These are phyloP conservation scores for Podila verticillata DNA, from an alignment of 192 early-diverging fungal species.

Conservation along the genomic window DNA sequence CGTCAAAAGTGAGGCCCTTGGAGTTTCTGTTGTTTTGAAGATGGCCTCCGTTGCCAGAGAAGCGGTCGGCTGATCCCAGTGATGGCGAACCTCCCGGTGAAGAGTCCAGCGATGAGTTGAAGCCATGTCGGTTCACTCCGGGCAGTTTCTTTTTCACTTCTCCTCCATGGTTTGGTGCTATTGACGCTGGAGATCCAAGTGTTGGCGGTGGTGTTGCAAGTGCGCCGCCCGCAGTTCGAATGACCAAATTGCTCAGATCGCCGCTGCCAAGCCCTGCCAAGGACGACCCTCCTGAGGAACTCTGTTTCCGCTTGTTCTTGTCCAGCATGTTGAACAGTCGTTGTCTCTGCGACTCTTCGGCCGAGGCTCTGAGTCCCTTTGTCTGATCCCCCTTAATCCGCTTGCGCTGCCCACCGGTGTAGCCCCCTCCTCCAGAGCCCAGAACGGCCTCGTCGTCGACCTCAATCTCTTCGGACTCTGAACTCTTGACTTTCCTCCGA, in stretches of 20 bases:
- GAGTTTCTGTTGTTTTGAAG: slow-evolving; percentile 14
- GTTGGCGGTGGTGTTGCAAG: neutral
- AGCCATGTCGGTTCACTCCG: slow-evolving; percentile 19
- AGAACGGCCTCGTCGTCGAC: slow-evolving; percentile 43
- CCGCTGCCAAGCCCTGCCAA: slow-evolving; percentile 4
- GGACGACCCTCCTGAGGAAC: neutral
- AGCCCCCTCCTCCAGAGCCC: slow-evolving; percentile 11
- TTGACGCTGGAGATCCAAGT: slow-evolving; percentile 13
- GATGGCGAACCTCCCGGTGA: slow-evolving; percentile 7
- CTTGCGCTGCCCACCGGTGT: slow-evolving; percentile 14
- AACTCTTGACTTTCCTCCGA: slow-evolving; percentile 21
- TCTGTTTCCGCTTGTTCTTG: slow-evolving; percentile 36
- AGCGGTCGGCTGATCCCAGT: slow-evolving; percentile 10
- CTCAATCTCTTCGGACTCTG: slow-evolving; percentile 44
- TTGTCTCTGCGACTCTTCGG: slow-evolving; percentile 36
- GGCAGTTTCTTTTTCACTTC: slow-evolving; percentile 40
- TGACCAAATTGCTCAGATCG: slow-evolving; percentile 29
- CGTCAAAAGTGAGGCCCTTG: slow-evolving; percentile 24
- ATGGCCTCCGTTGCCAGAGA: slow-evolving; percentile 3
- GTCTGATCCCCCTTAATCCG: slow-evolving; percentile 7
- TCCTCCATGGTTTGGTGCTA: slow-evolving; percentile 4
- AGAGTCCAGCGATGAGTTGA: neutral
- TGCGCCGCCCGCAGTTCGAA: slow-evolving; percentile 33
- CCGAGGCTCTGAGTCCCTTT: slow-evolving; percentile 14
- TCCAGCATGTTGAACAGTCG: slow-evolving; percentile 28